Evolutionary conservation across 495 filamentous ascomycete species (phyloP), one percentile per base, ranked within the genome.

Genomic region (Ascobolus immersus): DNA sequence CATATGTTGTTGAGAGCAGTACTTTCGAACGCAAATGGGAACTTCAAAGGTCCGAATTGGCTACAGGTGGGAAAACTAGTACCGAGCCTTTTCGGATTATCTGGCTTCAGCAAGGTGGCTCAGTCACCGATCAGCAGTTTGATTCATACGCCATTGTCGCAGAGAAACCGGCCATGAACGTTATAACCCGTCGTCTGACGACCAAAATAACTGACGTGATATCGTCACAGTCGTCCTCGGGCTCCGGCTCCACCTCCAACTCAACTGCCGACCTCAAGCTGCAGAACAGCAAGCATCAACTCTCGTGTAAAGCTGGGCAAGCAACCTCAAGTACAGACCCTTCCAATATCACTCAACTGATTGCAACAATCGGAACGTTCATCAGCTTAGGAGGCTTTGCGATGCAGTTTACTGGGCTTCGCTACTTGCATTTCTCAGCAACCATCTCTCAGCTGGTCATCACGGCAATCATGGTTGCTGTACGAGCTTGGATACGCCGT

Each of bases 331-430:
- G n/a, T n/a, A n/a, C n/a, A n/a, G n/a, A n/a, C n/a, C n/a, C n/a
- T n/a, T n/a, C n/a, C n/a, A n/a, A n/a, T n/a, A n/a, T n/a, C n/a
- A n/a, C n/a, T n/a, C n/a, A n/a, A n/a, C n/a, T n/a, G n/a, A n/a
- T n/a, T n/a, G n/a, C n/a, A n/a, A n/a, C n/a, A n/a, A n/a, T 28
- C 3, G 43, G 18, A 1, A 40, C 37, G 5, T 1, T 29, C 2
- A 17, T 55, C 1, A 55, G 54, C 1, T 37, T 62, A 32, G 12
- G 52, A 1, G 60, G 59, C 2, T 64, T 58, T 23, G 39, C 60
- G 8, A 34, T 52, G 4, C 58, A 62, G 35, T 62, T 64, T 36
- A 44, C 57, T 5, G 60, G 60, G 1, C 27, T 39, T 3, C 36
- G 36, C 10, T 31, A 19, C 7, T 18, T 34, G 17, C 36, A 39